Evolutionary conservation across 306 rosid species (phyloP).

Genomic region (Arachis hypogaea): DNA sequence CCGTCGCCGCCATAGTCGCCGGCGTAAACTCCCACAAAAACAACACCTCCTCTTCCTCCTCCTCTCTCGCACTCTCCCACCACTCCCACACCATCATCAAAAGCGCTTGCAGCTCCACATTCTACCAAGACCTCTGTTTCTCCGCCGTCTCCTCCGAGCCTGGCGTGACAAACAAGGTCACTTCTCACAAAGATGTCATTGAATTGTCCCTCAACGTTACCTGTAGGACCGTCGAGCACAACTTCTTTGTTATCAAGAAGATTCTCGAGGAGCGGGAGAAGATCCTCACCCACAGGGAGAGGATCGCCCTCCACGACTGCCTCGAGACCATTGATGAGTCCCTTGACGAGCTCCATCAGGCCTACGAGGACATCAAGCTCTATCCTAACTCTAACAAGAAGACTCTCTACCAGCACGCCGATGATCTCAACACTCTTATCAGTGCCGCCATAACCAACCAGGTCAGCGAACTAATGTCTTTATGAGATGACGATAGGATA

Average conservation of each 20-base stretch:
- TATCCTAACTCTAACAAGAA: constrained; percentile 64
- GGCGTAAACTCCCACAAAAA: constrained; percentile 43
- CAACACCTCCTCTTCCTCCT: neutral
- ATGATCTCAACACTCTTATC: constrained; percentile 70
- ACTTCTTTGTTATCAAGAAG: constrained; percentile 50
- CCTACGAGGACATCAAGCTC: constrained; percentile 41
- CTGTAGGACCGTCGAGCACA: constrained; percentile 49
- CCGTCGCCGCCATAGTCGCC: constrained; percentile 48
- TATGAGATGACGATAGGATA: no score
- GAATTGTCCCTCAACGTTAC: constrained; percentile 53
- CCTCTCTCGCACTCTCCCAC: constrained; percentile 40
- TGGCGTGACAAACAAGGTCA: constrained; percentile 37
- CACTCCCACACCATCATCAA: constrained; percentile 59
- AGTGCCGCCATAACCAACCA: constrained; percentile 89
- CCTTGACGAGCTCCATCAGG: constrained; percentile 60
- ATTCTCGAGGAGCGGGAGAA: constrained; percentile 15
- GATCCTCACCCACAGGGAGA: constrained; percentile 56
- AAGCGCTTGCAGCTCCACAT: constrained; percentile 62
- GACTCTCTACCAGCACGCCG: constrained; percentile 56
- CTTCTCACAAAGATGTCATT: constrained; percentile 55
- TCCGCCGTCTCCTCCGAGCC: constrained; percentile 55
- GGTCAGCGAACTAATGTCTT: constrained; percentile 26
- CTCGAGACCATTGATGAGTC: constrained; percentile 67
- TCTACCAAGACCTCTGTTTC: constrained; percentile 76
- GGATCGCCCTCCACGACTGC: constrained; percentile 71